Conservation (phyloP, 179 eudicot species). For the Kewa caespitosa region DNA sequence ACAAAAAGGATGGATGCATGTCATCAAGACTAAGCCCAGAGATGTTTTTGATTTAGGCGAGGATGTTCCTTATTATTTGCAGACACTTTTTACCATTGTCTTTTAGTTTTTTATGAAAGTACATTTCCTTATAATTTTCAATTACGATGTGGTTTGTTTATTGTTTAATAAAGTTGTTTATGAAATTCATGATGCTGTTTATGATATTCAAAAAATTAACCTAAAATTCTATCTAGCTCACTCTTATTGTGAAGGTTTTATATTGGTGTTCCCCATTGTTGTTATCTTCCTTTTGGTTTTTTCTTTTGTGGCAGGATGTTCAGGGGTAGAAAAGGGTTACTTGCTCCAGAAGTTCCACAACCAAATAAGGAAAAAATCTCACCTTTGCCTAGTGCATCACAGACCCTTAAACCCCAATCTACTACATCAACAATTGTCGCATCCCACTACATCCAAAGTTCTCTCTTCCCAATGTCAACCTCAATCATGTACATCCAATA, state of each 20-base stretch:
- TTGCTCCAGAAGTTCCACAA: neutral
- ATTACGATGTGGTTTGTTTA: neutral
- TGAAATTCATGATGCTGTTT: no score
- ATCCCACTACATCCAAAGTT: no score
- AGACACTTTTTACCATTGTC: neutral
- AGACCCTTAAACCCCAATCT: neutral
- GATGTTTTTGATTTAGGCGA: constrained; percentile 17
- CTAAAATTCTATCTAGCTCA: no score
- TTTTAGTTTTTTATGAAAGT: no score
- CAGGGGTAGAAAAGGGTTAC: neutral
- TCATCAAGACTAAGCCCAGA: constrained; percentile 18
- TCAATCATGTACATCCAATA: no score
- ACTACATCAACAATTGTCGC: neutral
- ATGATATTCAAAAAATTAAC: no score
- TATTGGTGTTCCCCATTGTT: neutral
- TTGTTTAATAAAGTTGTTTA: no score
- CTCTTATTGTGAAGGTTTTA: no score
- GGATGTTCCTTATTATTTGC: neutral
- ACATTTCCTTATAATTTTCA: no score
- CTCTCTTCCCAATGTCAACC: no score
- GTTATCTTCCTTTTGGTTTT: neutral
- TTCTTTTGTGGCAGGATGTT: neutral
- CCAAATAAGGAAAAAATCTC: neutral
- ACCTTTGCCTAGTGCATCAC: neutral
- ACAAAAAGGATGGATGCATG: constrained; percentile 18